Evolutionary conservation across 2,329 filamentous ascomycete species (phyloP), one percentile per base, ranked within the genome.

Genomic region (Diaporthe nobilis): DNA sequence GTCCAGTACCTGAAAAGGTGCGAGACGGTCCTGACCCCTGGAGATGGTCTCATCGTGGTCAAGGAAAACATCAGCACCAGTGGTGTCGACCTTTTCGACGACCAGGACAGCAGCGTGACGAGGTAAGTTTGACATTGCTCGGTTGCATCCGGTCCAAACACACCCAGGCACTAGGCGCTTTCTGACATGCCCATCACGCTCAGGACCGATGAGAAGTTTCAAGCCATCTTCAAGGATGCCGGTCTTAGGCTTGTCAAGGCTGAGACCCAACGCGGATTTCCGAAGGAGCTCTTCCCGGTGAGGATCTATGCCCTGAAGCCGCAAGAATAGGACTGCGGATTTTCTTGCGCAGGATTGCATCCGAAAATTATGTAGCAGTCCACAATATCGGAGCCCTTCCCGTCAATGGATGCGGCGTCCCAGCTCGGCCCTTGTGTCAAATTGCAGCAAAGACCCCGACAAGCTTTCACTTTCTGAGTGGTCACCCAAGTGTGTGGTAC

Each of bases 41-140:
- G 78, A 13, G 84, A 83, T 0, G 90, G 90, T 3, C 85, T 91
- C 80, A 90, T 96, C 22, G 88, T 95, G 12, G 87, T 96, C 73
- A 97, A 97, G 86, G 96, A 98, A 86, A 98, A 98, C 80, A 81
- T 94, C 77, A 89, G 84, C 76, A 88, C 85, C 78, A 89, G 83
- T 42, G 85, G 84, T 0, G 82, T 85, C 44, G 95, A 98, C 82
- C 85, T 93, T 31, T 98, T 93, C 82, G 95, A 98, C 81, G 90
- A 92, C 9, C 82, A 88, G 75, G 95, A 98, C 81, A 94, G 91
- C 79, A 94, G 92, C 79, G 93, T 98, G 2, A 98, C 94, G 3
- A 89, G 90, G 90, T 91, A 78, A 72, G 82, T 53, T 47, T 82
- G 25, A 6, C 39, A 58, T n/a, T 25, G 42, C 53, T 53, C 20